Evolutionary conservation across 257 asterid genomes (phyloP).

Genomic region (Eustoma russellianum): DNA sequence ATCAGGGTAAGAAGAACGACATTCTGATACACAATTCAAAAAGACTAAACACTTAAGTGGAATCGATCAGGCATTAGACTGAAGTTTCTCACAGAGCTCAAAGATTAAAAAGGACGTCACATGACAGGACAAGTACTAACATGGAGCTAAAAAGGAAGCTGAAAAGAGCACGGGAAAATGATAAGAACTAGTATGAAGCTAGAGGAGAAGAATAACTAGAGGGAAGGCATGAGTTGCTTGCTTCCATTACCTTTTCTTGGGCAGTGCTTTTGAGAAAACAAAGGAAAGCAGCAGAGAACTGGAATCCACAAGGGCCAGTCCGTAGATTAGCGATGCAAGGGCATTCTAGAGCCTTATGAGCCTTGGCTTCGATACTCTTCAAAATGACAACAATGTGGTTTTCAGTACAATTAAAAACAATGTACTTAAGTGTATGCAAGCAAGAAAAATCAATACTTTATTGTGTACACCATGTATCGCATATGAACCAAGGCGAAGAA

Average conservation of each 20-base stretch:
- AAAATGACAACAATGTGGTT: constrained; percentile 1
- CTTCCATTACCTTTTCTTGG: constrained; percentile 42
- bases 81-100: not conserved
- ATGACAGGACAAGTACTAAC: too few species aligned
- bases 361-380: constrained; percentile 56
- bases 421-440: not conserved
- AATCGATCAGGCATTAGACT: not conserved
- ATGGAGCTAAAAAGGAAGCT: not conserved
- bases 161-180: too few species aligned
- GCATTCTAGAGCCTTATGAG: constrained; percentile 79
- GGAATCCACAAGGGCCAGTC: constrained; percentile 70
- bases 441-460: too few species aligned
- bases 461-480: not conserved
- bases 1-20: not conserved
- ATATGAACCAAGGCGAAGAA: not conserved
- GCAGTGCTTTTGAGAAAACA: constrained; percentile 90
- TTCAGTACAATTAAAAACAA: not conserved
- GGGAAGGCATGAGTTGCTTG: not conserved
- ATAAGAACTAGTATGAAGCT: not conserved
- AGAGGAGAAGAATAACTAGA: not conserved
- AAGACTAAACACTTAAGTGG: not conserved
- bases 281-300: constrained; percentile 75
- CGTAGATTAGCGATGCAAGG: constrained; percentile 78
- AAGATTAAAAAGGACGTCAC: not conserved
- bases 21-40: not conserved